A percentile compares a stretch with the other conserved stretches of the same genome.
Evolutionary conservation across 2,329 filamentous ascomycete genomes (phyloP).

Genomic region (Conoideocrella luteorostrata): DNA sequence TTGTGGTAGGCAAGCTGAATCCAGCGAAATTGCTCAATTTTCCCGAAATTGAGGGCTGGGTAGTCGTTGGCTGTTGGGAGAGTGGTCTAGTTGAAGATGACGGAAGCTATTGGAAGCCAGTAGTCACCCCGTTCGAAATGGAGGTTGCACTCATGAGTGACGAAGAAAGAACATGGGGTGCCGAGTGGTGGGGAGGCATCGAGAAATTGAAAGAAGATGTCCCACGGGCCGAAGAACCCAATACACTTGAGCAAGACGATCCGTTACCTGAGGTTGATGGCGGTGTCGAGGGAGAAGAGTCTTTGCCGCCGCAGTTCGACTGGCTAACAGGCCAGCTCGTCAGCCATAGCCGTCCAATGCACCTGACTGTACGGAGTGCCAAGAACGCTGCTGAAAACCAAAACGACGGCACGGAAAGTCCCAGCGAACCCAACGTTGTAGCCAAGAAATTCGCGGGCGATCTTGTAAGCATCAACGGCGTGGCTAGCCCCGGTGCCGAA

Average conservation of each 20-base stretch:
- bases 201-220: slow-evolving; percentile 53
- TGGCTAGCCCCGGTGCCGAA: slow-evolving; percentile 87
- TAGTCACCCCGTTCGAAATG: slow-evolving; percentile 94
- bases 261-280: slow-evolving; percentile 17
- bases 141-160: slow-evolving; percentile 70
- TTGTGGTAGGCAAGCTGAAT: slow-evolving; percentile 95
- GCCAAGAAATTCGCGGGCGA: slow-evolving; percentile 57
- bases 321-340: slow-evolving; percentile 80
- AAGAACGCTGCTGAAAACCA: slow-evolving; percentile 12
- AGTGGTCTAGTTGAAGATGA: slow-evolving; percentile 85
- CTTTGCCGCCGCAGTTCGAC: slow-evolving; percentile 84
- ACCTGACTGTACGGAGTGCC: slow-evolving; percentile 29
- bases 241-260: slow-evolving; percentile 9
- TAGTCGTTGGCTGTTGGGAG: slow-evolving; percentile 97
- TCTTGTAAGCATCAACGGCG: slow-evolving; percentile 73
- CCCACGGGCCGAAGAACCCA: slow-evolving; percentile 18
- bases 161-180: slow-evolving; percentile 73
- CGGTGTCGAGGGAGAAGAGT: slow-evolving; percentile 58
- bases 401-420: slow-evolving; percentile 2
- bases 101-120: slow-evolving; percentile 72
- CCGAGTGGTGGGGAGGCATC: slow-evolving; percentile 84
- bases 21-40: slow-evolving; percentile 96
- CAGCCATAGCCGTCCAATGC: slow-evolving; percentile 71
- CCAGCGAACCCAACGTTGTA: slow-evolving; percentile 31
- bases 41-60: slow-evolving; percentile 90